Evolutionary conservation across 73 alveolate species (phyloP).

Genomic region (Paramecium biaurelia): DNA sequence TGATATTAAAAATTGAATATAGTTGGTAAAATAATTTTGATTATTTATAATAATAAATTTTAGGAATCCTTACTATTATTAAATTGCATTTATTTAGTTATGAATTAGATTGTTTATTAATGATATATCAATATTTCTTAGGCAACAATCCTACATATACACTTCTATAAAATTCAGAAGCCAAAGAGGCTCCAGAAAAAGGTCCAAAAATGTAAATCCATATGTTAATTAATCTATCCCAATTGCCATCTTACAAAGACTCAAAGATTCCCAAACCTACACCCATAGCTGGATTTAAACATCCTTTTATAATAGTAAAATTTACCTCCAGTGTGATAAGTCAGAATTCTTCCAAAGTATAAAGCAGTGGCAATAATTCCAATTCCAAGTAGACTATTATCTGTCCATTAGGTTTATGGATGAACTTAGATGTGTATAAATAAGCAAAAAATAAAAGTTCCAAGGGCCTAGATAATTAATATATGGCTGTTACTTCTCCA

Average conservation of each 20-base stretch:
- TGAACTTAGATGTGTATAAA: conserved; percentile 44
- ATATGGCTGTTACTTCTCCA: neutral
- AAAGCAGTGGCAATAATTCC: conserved; percentile 26
- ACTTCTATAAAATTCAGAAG: conserved; percentile 25
- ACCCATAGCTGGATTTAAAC: conserved; percentile 56
- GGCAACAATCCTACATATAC: conserved; percentile 40
- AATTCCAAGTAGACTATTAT: conserved; percentile 3
- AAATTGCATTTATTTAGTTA: neutral
- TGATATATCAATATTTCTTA: neutral
- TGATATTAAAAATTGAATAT: neutral
- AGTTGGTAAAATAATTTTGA: neutral
- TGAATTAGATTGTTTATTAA: neutral
- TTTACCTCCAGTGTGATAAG: conserved; percentile 41
- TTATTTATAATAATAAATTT: too few relatives aligned
- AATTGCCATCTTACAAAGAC: conserved; percentile 21
- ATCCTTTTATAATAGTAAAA: neutral
- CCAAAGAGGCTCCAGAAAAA: conserved; percentile 33
- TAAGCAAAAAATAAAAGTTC: conserved; percentile 42
- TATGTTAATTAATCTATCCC: conserved; percentile 39
- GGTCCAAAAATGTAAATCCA: conserved; percentile 47
- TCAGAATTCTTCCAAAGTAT: conserved; percentile 40
- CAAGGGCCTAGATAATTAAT: neutral
- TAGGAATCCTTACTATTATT: too few relatives aligned
- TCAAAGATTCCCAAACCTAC: conserved; percentile 41
- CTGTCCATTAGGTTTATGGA: neutral